Percentiles rank a stretch among this genome's conserved stretches.
Evolutionary conservation across 2,329 filamentous ascomycete genomes (phyloP).

Genomic region (Scedosporium dehoogii): DNA sequence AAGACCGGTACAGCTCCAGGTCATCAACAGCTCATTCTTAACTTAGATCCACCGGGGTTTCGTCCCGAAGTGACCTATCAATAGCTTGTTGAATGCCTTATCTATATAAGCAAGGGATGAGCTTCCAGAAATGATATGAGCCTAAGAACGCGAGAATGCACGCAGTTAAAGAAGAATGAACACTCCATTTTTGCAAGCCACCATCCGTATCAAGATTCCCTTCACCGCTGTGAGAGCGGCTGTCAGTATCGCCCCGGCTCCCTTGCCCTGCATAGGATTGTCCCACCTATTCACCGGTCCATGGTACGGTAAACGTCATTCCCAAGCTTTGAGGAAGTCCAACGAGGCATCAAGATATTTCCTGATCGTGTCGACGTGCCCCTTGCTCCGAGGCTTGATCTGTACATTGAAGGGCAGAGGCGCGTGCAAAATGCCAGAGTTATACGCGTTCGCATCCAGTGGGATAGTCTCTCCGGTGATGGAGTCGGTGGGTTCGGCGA

Average conservation of each 20-base stretch:
- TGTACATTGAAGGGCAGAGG: not conserved
- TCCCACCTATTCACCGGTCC: not conserved
- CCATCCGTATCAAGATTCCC: too few relatives aligned
- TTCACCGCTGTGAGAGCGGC: too few relatives aligned
- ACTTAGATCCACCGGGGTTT: too few relatives aligned
- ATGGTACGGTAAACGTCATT: not conserved
- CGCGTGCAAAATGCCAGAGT: not conserved
- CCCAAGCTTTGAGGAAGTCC: not conserved
- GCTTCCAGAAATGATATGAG: not conserved
- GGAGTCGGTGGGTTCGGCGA: not conserved
- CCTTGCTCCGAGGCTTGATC: not conserved
- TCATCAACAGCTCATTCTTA: too few relatives aligned
- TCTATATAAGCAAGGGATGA: not conserved
- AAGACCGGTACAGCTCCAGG: too few relatives aligned
- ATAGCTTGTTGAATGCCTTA: not conserved
- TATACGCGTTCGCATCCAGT: not conserved
- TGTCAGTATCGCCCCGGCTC: too few relatives aligned
- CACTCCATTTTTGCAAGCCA: too few relatives aligned
- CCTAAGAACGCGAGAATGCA: too few relatives aligned
- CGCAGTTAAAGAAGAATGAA: too few relatives aligned
- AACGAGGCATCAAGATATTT: not conserved
- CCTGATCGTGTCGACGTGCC: not conserved
- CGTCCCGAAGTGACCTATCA: not conserved
- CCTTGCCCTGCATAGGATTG: too few relatives aligned
- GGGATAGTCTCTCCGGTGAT: not conserved